phyloP scores from a whole-genome alignment of 1,139 yeast species.

The Keqinozyma sinolaborantium region DNA sequence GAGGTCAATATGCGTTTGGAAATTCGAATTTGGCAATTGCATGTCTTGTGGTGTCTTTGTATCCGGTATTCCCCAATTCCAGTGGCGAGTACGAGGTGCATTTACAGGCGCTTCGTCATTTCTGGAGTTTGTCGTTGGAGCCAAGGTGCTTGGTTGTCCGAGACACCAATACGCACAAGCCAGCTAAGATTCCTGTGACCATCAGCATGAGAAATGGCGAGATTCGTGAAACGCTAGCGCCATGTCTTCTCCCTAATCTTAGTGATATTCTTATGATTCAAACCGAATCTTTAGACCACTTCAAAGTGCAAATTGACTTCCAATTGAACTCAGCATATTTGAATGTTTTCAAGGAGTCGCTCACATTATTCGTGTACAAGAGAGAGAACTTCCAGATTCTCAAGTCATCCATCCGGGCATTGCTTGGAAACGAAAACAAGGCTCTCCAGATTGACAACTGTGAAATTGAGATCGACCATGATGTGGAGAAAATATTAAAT shows the following conservation, averaged over 20 bases:
- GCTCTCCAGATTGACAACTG: conserved; percentile 26
- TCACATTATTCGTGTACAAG: conserved; percentile 50
- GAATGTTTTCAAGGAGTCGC: conserved; percentile 40
- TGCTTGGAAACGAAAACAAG: conserved; percentile 32
- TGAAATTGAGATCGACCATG: conserved; percentile 22
- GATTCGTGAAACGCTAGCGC: conserved; percentile 38
- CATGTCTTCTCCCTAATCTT: conserved; percentile 68
- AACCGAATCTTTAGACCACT: conserved; percentile 42
- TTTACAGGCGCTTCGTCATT: conserved; percentile 82
- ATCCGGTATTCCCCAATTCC: conserved; percentile 66
- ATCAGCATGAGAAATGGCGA: conserved; percentile 41
- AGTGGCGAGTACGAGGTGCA: conserved; percentile 52
- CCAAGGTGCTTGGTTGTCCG: conserved; percentile 75
- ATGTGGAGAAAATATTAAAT: conserved; percentile 18
- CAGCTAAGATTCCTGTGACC: conserved; percentile 49
- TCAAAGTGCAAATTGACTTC: conserved; percentile 42
- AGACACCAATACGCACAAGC: conserved; percentile 59
- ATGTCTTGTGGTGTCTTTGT: conserved; percentile 65
- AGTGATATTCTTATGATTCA: conserved; percentile 40
- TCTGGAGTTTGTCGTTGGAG: conserved; percentile 87
- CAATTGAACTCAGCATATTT: conserved; percentile 32
- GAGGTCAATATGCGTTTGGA: conserved; percentile 84
- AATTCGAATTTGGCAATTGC: conserved; percentile 67
- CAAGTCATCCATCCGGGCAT: conserved; percentile 31
- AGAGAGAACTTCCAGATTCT: conserved; percentile 40